phyloP scores from a whole-genome alignment of 2,329 filamentous ascomycete genomes.

The Fusarium pseudocircinatum region DNA sequence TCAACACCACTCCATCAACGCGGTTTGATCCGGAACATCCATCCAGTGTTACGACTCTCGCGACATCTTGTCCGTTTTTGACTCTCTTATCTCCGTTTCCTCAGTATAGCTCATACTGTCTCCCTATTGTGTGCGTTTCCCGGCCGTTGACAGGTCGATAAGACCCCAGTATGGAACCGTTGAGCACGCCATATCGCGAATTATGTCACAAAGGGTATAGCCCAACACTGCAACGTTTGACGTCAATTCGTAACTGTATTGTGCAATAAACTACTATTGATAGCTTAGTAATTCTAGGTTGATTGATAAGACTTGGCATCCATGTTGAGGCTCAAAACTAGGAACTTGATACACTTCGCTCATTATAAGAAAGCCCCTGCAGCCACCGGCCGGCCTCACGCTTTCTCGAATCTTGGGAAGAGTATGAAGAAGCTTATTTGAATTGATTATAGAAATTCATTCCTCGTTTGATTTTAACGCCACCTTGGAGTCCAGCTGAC shows the following conservation, averaged over 20 bases:
- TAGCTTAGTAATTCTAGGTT: not conserved
- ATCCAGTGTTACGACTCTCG: slow-evolving; percentile 2
- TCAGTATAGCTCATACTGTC: not conserved
- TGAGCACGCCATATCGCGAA: slow-evolving; percentile 36
- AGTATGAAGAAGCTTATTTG: no score
- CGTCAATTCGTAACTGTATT: slow-evolving; percentile 7
- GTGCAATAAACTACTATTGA: not conserved
- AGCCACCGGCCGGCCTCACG: no score
- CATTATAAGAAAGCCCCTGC: no score
- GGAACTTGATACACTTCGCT: no score
- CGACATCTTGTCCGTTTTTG: not conserved
- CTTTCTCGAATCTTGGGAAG: no score
- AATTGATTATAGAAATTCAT: no score
- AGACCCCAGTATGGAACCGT: slow-evolving; percentile 1
- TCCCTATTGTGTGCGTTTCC: slow-evolving; percentile 21
- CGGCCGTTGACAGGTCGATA: slow-evolving; percentile 10
- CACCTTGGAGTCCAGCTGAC: no score
- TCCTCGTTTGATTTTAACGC: no score
- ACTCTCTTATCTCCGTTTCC: not conserved
- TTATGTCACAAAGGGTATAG: slow-evolving; percentile 34
- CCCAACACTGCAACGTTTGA: slow-evolving; percentile 9
- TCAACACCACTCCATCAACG: not conserved
- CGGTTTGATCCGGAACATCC: not conserved
- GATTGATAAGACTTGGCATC: fast-evolving
- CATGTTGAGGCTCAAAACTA: fast-evolving